phyloP scores from a whole-genome alignment of 1,139 yeast genomes.

The Taphrina flavorubra region DNA sequence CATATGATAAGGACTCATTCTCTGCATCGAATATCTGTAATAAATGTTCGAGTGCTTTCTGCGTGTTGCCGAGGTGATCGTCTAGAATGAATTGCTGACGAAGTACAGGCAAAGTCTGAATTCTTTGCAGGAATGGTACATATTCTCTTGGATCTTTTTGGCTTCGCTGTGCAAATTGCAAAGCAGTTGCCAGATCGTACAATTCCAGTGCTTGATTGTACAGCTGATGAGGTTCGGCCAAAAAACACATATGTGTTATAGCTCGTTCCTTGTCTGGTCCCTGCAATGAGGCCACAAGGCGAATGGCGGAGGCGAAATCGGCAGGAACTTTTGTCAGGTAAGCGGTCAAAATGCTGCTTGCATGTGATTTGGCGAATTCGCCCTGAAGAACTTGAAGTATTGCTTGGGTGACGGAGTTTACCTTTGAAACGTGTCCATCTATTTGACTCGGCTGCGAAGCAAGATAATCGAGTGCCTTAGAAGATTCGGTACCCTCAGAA shows the following conservation, averaged over 20 bases:
- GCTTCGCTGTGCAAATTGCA: constrained; percentile 89
- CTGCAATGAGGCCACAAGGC: constrained; percentile 55
- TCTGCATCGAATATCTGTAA: constrained; percentile 56
- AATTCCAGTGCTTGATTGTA: constrained; percentile 81
- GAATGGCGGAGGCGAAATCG: constrained; percentile 74
- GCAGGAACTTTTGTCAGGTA: constrained; percentile 93
- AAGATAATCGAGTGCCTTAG: background rate
- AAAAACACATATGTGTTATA: constrained; percentile 83
- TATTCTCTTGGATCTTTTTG: constrained; percentile 98
- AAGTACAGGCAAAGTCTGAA: constrained; percentile 69
- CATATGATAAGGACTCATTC: constrained; percentile 71
- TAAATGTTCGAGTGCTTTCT: constrained; percentile 72
- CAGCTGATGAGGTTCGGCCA: constrained; percentile 84
- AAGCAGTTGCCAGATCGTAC: constrained; percentile 79
- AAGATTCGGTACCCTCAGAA: constrained; percentile 62
- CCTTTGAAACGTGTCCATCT: constrained; percentile 57
- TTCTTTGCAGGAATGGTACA: constrained; percentile 82
- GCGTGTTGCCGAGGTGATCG: constrained; percentile 69
- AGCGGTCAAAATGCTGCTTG: constrained; percentile 85
- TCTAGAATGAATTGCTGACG: constrained; percentile 81
- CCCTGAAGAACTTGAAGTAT: constrained; percentile 62
- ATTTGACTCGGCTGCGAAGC: background rate
- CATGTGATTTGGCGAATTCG: constrained; percentile 63
- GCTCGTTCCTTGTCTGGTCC: constrained; percentile 55
- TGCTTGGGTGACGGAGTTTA: constrained; percentile 77